Base-by-base conservation (phyloP, 768 basidiomycete genomes). In the Boletus huronensis region DNA sequence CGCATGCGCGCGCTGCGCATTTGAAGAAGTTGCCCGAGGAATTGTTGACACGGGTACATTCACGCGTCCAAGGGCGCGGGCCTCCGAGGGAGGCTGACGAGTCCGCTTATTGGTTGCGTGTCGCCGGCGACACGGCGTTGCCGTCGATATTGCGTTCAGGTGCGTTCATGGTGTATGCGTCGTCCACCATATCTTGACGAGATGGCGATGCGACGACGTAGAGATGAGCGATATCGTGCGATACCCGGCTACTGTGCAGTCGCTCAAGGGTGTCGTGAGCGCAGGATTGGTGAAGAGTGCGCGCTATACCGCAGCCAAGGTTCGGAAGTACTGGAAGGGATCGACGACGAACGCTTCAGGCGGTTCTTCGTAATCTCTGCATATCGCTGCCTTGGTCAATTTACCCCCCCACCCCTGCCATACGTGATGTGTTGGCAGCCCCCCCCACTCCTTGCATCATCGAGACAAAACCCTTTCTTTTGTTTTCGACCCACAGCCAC, bases 181-280 rank as follows among this genome's bases (percentile, higher is more conserved):
- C 2, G 19, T 6, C 14, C 1, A 11, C 6, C n/a, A 2, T 40
- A 16, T 17, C 5, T n/a, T 58, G 50, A 63, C 43, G 26, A 16
- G 39, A 26, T 38, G 53, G 17, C 28, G 16, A 17, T 53, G 6
- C 9, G 19, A 40, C 25, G 17, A 10, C 0, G 35, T 25, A 93
- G 93, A 93, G 72, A 83, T 93, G 76, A 70, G 77, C 50, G 72
- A 74, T 19, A 93, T 94, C 65, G 93, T 96, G 40, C 79, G 87
- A 59, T 80, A 83, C 60, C 93, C 94, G 6, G 91, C 94, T 14
- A 83, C 90, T 1, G 75, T 90, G 9, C 94, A 98, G 74, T 79
- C 87, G 5, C 59, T 91, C 54, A 98, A 97, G 72, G 93, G 94
- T 26, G 66, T 98, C 45, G 80, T 88, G 19, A 93, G 86, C 53